Percentiles rank a stretch among this genome's conserved stretches.
Evolutionary conservation across 2,329 filamentous ascomycete species (phyloP).

Genomic region (Clarireedia monteithiana): DNA sequence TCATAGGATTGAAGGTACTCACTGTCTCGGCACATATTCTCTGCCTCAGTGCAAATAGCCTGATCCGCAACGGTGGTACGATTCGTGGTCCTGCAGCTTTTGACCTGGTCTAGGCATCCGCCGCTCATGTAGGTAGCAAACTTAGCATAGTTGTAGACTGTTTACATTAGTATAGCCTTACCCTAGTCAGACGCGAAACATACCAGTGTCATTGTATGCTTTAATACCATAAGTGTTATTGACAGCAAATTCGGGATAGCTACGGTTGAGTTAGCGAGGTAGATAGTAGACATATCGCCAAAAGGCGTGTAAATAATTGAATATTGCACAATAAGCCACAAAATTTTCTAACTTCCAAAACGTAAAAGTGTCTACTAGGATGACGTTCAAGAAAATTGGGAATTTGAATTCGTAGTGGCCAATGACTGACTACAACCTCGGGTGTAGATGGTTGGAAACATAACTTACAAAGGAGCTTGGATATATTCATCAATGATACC

Average conservation of each 20-base stretch:
- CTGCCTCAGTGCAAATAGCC: slow-evolving; percentile 43
- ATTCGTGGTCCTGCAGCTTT: slow-evolving; percentile 40
- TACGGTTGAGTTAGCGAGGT: not conserved
- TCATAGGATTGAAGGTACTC: no score
- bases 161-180: not conserved
- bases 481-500: slow-evolving; percentile 56
- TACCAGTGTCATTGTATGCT: slow-evolving; percentile 21
- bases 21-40: slow-evolving; percentile 47
- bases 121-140: slow-evolving; percentile 38
- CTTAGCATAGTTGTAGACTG: slow-evolving; percentile 47
- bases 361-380: no score
- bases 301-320: not conserved
- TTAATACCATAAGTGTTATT: slow-evolving; percentile 39
- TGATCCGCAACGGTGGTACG: slow-evolving; percentile 28
- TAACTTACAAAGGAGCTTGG: slow-evolving; percentile 35
- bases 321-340: not conserved
- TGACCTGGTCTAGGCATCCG: slow-evolving; percentile 35
- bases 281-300: no score
- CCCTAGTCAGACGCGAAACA: not conserved
- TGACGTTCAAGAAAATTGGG: no score
- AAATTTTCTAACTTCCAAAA: no score
- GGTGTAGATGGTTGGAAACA: no score
- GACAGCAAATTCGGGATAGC: slow-evolving; percentile 31
- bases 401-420: no score
- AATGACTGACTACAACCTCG: no score